Evolutionary conservation across 2,329 filamentous ascomycete species (phyloP).

Genomic region (Tolypocladium cylindrosporum): DNA sequence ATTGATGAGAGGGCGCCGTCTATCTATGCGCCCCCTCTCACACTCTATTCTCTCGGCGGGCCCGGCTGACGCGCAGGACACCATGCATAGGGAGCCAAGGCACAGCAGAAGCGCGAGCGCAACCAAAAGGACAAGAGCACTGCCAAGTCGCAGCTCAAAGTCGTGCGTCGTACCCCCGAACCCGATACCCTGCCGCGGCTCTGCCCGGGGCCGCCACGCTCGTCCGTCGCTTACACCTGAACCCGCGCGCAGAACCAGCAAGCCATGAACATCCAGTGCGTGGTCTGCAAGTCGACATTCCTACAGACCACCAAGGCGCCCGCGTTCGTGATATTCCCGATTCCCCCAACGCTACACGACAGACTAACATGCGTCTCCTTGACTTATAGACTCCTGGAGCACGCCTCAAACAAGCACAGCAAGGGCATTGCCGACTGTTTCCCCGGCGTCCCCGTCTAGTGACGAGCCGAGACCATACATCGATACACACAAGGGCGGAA

Average conservation of each 20-base stretch:
- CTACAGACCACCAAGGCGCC: constrained; percentile 66
- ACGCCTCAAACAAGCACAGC: constrained; percentile 68
- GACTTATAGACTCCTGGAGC: constrained; percentile 49
- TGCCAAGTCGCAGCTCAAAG: constrained; percentile 60
- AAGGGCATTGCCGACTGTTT: constrained; percentile 66
- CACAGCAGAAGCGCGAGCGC: constrained; percentile 64
- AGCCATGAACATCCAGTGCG: constrained; percentile 69
- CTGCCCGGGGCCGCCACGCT: background rate
- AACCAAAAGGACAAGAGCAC: constrained; percentile 49
- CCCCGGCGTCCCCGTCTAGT: constrained; percentile 29
- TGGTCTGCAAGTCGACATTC: constrained; percentile 68
- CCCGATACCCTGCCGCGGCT: background rate
- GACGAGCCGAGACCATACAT: background rate
- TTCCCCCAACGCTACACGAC: background rate
- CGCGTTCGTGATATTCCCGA: constrained; percentile 39
- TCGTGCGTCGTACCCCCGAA: constrained; percentile 33
- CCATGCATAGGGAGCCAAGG: constrained; percentile 47
- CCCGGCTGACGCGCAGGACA: constrained; percentile 9
- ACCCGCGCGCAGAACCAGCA: constrained; percentile 50
- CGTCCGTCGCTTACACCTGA: constrained; percentile 7
- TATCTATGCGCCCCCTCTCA: background rate
- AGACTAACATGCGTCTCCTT: constrained; percentile 1
- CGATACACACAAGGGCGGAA: background rate
- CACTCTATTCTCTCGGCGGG: background rate
- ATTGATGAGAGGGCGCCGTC: background rate